Percentiles rank a stretch among this genome's conserved stretches.
Conservation (phyloP, 2,329 filamentous ascomycete genomes). For the Chaetomiaceae sp. region DNA sequence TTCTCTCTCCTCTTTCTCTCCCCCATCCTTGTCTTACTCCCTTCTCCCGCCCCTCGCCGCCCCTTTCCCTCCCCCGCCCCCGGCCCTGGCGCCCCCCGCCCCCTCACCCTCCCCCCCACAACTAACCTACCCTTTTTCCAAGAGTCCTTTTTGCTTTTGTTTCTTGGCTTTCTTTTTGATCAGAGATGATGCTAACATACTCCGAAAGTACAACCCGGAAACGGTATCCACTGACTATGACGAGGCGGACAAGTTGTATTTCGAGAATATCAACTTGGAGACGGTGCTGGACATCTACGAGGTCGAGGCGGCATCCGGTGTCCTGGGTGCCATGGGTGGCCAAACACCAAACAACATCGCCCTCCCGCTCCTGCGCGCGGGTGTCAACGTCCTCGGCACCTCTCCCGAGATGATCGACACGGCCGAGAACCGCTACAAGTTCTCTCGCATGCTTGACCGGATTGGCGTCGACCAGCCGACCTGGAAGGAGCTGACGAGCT, state of each 20-base stretch:
- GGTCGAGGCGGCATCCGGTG: conserved; percentile 74
- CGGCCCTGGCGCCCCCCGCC: too few relatives aligned
- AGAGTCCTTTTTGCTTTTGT: too few relatives aligned
- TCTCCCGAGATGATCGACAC: conserved; percentile 99
- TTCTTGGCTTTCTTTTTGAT: not conserved
- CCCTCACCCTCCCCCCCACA: too few relatives aligned
- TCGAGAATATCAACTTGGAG: conserved; percentile 90
- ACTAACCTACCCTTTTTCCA: too few relatives aligned
- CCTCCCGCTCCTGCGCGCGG: conserved; percentile 78
- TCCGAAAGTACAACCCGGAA: conserved; percentile 41
- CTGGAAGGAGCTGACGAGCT: conserved; percentile 96
- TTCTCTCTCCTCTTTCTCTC: too few relatives aligned
- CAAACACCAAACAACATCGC: conserved; percentile 98
- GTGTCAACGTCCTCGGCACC: conserved; percentile 89
- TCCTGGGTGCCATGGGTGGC: conserved; percentile 93
- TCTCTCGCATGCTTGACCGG: conserved; percentile 93
- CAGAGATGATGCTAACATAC: too few relatives aligned
- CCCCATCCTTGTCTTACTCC: too few relatives aligned
- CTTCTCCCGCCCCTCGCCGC: too few relatives aligned
- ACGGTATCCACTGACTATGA: conserved; percentile 90
- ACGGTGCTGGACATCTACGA: conserved; percentile 92
- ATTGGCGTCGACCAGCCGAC: conserved; percentile 94
- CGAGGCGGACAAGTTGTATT: conserved; percentile 90
- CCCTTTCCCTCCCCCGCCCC: too few relatives aligned
- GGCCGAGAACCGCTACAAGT: conserved; percentile 97